phyloP scores from a whole-genome alignment of 306 rosid genomes.

The Fragaria nilgerrensis region DNA sequence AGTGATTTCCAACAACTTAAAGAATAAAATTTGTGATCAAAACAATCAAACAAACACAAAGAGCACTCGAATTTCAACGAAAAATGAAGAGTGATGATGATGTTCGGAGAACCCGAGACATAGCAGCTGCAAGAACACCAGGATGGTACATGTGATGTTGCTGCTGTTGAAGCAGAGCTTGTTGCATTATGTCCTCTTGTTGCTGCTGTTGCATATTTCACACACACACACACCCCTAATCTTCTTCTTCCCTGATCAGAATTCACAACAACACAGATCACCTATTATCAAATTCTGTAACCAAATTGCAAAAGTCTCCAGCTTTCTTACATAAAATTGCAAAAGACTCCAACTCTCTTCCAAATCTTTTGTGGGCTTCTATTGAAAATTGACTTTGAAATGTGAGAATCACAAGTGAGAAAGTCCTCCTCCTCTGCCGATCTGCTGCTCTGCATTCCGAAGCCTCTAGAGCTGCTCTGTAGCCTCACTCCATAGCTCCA shows the following conservation, averaged over 20 bases:
- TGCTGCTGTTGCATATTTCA: slow-evolving; percentile 69
- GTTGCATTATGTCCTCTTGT: slow-evolving; percentile 60
- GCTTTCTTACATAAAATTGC: no score
- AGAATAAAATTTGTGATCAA: slow-evolving; percentile 5
- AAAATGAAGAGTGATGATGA: background rate
- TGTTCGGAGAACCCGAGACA: slow-evolving; percentile 49
- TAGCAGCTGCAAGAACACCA: slow-evolving; percentile 69
- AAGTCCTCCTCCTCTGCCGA: no score
- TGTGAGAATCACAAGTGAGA: background rate
- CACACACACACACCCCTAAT: slow-evolving; percentile 4
- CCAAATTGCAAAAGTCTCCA: background rate
- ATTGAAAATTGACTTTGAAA: background rate
- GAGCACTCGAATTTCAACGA: background rate
- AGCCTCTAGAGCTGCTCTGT: no score
- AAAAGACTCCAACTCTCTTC: background rate
- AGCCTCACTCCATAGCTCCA: no score
- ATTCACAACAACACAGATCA: slow-evolving; percentile 23
- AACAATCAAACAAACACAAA: background rate
- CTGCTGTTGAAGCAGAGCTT: slow-evolving; percentile 73
- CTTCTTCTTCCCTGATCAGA: background rate
- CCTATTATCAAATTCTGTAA: slow-evolving; percentile 3
- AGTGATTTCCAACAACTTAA: background rate
- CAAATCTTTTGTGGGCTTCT: background rate
- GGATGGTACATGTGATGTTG: slow-evolving; percentile 78
- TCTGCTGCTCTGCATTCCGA: no score